Base-by-base conservation (phyloP, 2,329 filamentous ascomycete species). In the Neonectria magnoliae region DNA sequence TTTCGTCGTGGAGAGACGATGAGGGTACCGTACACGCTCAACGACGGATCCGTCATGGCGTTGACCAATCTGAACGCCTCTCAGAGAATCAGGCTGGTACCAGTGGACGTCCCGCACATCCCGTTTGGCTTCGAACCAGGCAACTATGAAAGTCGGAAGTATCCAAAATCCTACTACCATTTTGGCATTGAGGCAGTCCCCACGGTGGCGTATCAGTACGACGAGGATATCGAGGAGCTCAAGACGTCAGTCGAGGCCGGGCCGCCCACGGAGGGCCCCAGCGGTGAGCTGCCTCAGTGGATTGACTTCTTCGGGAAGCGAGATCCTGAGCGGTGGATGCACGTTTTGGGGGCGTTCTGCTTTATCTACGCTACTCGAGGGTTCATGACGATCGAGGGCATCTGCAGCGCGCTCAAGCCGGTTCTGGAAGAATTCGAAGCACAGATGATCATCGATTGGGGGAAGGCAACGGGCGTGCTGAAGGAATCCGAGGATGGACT, bases 81-180 rank as follows among this genome's bases (percentile, higher is more conserved):
- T 54, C 85, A 87, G 4, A 83, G 86, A 44, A 81, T 93, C 45
- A 80, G 75, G 16, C 73, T 92, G 7, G 78, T 83, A 4, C 81
- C 87, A 0, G 74, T 83, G 2, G 81, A 90, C 44, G 84, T 91
- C 5, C 87, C 88, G 1, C 72, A 84, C 54, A 88, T 92, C 31
- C 88, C 89, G 2, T 90, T 91, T 74, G 91, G 92, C 1, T 91
- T 93, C 72, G 86, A 88, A 57, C 90, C 90, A 8, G 87, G 87
- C 16, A 88, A 91, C 68, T 94, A 94, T 76, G 88, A 92, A 72
- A 90, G 89, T 22, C 85, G 90, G 60, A 87, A 88, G 62, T 89
- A 90, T 66, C 87, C 91, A 38, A 90, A 90, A 69, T 83, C 83
- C 36, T 87, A 88, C 70, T 84, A 92, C 54, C 85, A 87, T 68